Conservation (phyloP, 352 stramenopile species). For the Globisporangium okanoganense region DNA sequence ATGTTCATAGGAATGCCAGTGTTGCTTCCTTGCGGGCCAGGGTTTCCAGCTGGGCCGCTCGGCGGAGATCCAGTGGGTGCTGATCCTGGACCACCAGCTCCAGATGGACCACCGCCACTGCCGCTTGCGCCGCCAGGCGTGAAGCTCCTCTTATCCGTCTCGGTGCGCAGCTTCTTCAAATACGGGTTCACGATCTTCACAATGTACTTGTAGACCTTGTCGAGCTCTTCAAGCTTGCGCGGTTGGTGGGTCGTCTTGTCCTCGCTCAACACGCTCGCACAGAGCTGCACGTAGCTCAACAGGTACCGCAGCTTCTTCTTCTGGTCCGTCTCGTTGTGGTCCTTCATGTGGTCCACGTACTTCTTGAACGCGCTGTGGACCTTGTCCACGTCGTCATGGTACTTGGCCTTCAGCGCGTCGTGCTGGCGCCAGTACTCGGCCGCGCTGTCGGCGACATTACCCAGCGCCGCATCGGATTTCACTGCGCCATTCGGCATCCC, state of each 20-base stretch:
- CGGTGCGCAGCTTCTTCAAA: conserved; percentile 79
- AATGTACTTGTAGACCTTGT: conserved; percentile 90
- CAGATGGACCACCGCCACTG: background rate
- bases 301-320: conserved; percentile 86
- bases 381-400: conserved; percentile 81
- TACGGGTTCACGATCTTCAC: conserved; percentile 87
- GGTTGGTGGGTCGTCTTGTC: conserved; percentile 65
- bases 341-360: conserved; percentile 86
- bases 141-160: conserved; percentile 68
- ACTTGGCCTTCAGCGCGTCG: conserved; percentile 70
- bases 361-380: conserved; percentile 86
- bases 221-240: conserved; percentile 78
- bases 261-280: conserved; percentile 71
- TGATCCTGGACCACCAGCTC: background rate
- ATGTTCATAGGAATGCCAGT: conserved; percentile 17
- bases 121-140: conserved; percentile 21
- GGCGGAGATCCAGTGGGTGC: background rate
- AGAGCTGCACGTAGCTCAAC: conserved; percentile 80
- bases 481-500: conserved; percentile 3
- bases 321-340: conserved; percentile 81
- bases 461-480: conserved; percentile 15
- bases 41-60: background rate
- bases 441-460: conserved; percentile 34
- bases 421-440: conserved; percentile 81
- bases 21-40: conserved; percentile 12